Evolutionary conservation across 495 filamentous ascomycete genomes (phyloP), one percentile per base, ranked within the genome.

Genomic region (Usnea hakonensis): DNA sequence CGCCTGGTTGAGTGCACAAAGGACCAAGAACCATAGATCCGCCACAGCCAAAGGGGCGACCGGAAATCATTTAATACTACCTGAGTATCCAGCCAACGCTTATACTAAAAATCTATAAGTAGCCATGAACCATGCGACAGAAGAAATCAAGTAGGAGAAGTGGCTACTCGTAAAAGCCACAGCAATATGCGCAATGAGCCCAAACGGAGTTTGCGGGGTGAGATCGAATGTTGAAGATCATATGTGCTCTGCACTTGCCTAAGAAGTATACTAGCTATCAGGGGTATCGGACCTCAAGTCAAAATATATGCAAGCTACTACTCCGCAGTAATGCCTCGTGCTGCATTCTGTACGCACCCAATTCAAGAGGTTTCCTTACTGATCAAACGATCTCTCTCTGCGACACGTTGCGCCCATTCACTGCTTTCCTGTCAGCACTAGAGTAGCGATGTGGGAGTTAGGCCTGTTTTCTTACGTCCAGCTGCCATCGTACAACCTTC

Each of bases 401-500:
- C 79, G 7, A 86, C 84, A 44, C 87, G 79, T 67, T 89, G 86
- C 26, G 88, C 88, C 87, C 87, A 91, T 77, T 91, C 88, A 55
- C 87, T 90, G 60, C 35, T 1, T 19, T 16, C n/a, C n/a, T 28
- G 57, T 66, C 50, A 70, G 74, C 64, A 57, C 32, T 37, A 43
- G 23, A 59, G 28, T 30, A 11, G 35, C 35, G 57, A 65, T 3
- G 17, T 32, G 5, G 17, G 14, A 38, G 0, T 8, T n/a, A 33
- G n/a, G n/a, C n/a, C n/a, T 8, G 36, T 40, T 54, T 21, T 90
- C 90, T 88, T 72, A 95, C 88, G 93, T 96, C 94, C 94, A 97
- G 69, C 91, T 96, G 19, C 94, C 94, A 79, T 97, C 94, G 71
- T 98, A 98, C 32, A 97, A 78, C 69, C 82, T 86, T 63, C 88